These are phyloP conservation scores for Sarcodon sp. DNA, from an alignment of 768 basidiomycete species.

Conservation along the genomic window DNA sequence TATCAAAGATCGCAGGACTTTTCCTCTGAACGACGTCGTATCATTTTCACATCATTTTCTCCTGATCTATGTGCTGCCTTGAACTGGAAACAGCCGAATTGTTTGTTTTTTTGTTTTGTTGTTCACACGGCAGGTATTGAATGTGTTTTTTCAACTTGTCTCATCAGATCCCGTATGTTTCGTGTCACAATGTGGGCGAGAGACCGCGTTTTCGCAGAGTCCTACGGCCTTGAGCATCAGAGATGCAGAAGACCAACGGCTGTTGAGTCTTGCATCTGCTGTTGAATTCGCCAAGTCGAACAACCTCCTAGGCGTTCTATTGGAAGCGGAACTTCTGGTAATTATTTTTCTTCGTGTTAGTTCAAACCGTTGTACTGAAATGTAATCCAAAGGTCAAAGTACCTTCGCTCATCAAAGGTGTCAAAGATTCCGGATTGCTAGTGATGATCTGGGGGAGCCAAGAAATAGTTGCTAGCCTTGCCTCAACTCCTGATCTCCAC, in stretches of 20 bases:
- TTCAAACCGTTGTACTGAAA: neutral
- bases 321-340: conserved; percentile 82
- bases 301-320: conserved; percentile 84
- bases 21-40: conserved; percentile 53
- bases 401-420: conserved; percentile 79
- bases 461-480: conserved; percentile 23
- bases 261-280: conserved; percentile 72
- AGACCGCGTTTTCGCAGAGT: conserved; percentile 21
- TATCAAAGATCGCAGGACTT: conserved; percentile 49
- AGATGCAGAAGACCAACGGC: conserved; percentile 33
- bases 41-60: conserved; percentile 88
- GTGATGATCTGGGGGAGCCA: conserved; percentile 70
- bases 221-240: conserved; percentile 23
- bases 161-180: conserved; percentile 87
- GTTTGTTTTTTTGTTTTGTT: conserved; percentile 29
- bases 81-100: conserved; percentile 99
- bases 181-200: conserved; percentile 75
- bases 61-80: conserved; percentile 82
- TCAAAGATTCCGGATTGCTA: conserved; percentile 81
- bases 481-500: conserved; percentile 23
- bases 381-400: conserved; percentile 54
- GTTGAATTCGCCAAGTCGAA: conserved; percentile 90
- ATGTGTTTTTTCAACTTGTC: neutral
- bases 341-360: conserved; percentile 15
- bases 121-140: neutral